Evolutionary conservation across 73 alveolate species (phyloP).

Genomic region (Paramecium pentaurelia): DNA sequence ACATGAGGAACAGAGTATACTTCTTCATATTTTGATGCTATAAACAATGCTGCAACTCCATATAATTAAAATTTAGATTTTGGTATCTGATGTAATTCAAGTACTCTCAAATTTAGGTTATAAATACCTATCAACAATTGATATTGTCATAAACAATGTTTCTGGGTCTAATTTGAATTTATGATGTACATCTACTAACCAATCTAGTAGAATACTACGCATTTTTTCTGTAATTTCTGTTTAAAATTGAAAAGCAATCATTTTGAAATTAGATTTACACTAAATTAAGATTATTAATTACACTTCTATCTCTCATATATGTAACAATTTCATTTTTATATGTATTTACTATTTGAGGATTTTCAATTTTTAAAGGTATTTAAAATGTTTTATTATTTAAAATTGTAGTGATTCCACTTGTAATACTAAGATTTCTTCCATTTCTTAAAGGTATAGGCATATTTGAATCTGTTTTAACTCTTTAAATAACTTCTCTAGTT

Average conservation of each 20-base stretch:
- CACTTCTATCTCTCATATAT: neutral
- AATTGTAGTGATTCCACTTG: neutral
- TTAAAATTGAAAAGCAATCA: slow-evolving; percentile 2
- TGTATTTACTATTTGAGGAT: neutral
- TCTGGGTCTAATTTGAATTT: slow-evolving; percentile 71
- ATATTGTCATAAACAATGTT: slow-evolving; percentile 72
- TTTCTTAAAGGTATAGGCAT: neutral
- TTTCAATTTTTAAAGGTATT: neutral
- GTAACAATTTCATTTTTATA: slow-evolving; percentile 7
- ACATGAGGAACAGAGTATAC: slow-evolving; percentile 69
- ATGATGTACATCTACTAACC: slow-evolving; percentile 79
- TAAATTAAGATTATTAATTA: neutral
- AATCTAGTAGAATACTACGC: slow-evolving; percentile 81
- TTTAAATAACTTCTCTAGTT: neutral
- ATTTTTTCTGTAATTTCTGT: slow-evolving; percentile 75
- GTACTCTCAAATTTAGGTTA: slow-evolving; percentile 29
- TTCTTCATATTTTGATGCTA: slow-evolving; percentile 88
- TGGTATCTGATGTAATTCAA: neutral
- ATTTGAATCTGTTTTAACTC: slow-evolving; percentile 27
- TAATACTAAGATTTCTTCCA: slow-evolving; percentile 34
- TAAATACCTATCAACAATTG: slow-evolving; percentile 75
- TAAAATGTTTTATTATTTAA: neutral
- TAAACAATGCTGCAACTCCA: slow-evolving; percentile 80
- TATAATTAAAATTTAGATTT: slow-evolving; percentile 74
- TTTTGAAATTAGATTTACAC: neutral